Evolutionary conservation across 768 basidiomycete species (phyloP), one percentile per base, ranked within the genome.

Genomic region (Boletus rex-veris): DNA sequence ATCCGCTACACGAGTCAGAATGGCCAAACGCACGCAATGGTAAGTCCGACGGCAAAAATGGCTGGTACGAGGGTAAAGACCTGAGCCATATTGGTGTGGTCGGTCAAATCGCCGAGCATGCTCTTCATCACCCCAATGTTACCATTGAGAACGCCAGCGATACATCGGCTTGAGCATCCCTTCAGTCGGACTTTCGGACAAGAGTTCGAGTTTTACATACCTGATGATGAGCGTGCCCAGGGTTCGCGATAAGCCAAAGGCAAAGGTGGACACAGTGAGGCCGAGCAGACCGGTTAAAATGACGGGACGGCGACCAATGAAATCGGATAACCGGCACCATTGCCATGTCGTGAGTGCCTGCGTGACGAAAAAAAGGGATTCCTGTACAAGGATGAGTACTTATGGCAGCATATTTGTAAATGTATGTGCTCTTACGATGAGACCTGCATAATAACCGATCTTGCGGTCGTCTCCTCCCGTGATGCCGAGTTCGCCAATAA

Each of bases 381-480:
- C 80, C 83, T 85, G 7, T 11, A 14, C 18, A 56, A 42, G 41
- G 42, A 35, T 59, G 16, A 49, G 40, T 10, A n/a, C n/a, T n/a
- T n/a, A 38, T n/a, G 3, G 30, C 3, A n/a, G 0, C 4, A 38
- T 43, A 8, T 15, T 3, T 15, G 21, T 30, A 35, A 35, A 33
- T 18, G 18, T 44, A 55, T 55, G 28, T 1, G 58, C 54, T 55
- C 84, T 71, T 52, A 85, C 82, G 43, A 71, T 65, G 31, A 86
- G 60, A 30, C 83, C 85, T 19, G 82, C 84, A 62, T 86, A 87
- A 59, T 86, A 86, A 24, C 85, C 85, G 4, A 85, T 81, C 69
- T 82, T 83, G 49, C 75, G 73, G 38, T 81, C 77, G 54, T 87
- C 33, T 35, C 33, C 33, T 14, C 33, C 33, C 33, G 33, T 35